Base-by-base conservation (phyloP, 176 grass and related monocot species). In the Zoysia pacifica region DNA sequence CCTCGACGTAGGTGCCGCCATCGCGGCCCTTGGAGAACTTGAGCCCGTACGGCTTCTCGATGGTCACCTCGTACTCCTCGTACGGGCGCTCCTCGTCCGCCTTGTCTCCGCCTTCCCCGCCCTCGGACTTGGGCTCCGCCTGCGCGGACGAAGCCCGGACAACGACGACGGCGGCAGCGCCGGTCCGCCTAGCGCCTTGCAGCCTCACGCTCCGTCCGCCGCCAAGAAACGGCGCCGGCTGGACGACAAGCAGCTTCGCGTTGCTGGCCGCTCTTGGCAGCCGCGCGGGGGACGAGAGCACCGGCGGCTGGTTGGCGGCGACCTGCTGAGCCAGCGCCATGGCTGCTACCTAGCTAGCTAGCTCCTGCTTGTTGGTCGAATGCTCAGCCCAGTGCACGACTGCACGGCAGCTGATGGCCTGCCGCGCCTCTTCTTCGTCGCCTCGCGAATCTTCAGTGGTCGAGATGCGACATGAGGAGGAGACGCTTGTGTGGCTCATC, bases 1-100 rank as follows among this genome's bases (percentile, higher is more conserved):
- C 96, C 61, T 99, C 86, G 86, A 99, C 79, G 90, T 99, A 99
- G 20, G 96, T 99, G 75, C 84, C 82, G 1, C 96, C 90, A 51
- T 93, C 90, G 41, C 82, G 86, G 53, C 92, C 96, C 85, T 99
- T 99, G 60, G 73, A 12, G 71, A 99, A 99, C 77, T 70, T 99
- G 81, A 99, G 64, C 67, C 96, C 96, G 61, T 99, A 99, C 19
- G 92, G 96, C 88, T 99, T 99, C 11, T 88, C 72, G 60, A 99
- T 42, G 36, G 77, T 89, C 28, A 95, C 86, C 88, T 95, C 92
- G 77, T 99, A 99, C 90, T 89, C 86, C 83, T 93, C 92, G 60
- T 79, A 89, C 56, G 70, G 75, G 8, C 60, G 81, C 42, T 81
- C 79, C 73, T 81, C 77, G 2, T 62, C 76, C 69, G 7, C 59